These are phyloP conservation scores for Diaporthe destruens DNA, from an alignment of 2,329 filamentous ascomycete species.

Conservation along the genomic window DNA sequence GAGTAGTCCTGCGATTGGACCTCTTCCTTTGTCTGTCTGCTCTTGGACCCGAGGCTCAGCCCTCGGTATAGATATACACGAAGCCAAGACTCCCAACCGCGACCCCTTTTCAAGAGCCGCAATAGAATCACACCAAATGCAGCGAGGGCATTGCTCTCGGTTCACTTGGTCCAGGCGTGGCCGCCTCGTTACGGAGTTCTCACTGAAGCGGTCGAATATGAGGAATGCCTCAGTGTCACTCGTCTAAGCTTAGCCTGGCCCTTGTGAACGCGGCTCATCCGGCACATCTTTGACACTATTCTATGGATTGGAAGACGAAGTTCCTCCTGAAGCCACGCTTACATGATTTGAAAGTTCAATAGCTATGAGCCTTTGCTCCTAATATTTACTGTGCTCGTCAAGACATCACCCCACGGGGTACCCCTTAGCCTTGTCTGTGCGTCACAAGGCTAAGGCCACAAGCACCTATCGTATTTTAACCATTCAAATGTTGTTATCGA, in stretches of 20 bases:
- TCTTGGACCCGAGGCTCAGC: not conserved
- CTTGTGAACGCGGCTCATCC: no score
- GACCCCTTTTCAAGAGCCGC: not conserved
- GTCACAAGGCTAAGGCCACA: no score
- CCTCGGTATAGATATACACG: not conserved
- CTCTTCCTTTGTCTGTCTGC: conserved; percentile 1
- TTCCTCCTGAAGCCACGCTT: not conserved
- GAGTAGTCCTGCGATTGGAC: conserved; percentile 10
- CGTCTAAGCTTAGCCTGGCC: no score
- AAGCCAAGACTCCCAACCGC: not conserved
- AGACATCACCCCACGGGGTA: no score
- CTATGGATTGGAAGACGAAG: no score
- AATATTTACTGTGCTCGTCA: no score
- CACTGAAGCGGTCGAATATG: accelerated
- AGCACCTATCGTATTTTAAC: no score
- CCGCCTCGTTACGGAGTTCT: not conserved
- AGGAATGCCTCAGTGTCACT: no score
- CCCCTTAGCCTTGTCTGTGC: no score
- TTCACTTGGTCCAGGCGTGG: not conserved
- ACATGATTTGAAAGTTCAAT: not conserved
- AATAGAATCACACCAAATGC: not conserved
- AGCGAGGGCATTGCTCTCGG: no score
- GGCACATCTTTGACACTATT: not conserved
- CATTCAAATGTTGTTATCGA: no score
- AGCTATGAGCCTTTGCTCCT: no score